Conservation (phyloP, 1,139 yeast species). For the Saccharomyces hybrid region DNA sequence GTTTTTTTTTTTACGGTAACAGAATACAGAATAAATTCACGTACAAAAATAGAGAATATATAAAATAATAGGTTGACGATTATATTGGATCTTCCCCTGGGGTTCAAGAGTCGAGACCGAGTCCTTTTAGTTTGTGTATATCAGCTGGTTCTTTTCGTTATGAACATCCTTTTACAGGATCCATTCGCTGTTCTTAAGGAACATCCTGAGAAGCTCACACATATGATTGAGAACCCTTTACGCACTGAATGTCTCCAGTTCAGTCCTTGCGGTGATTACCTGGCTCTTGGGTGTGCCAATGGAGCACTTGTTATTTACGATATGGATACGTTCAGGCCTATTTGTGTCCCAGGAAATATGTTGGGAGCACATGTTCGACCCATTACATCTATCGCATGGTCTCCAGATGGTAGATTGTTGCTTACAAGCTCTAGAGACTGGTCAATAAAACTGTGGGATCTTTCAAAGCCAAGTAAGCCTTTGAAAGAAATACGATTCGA, state of each 20-base stretch:
- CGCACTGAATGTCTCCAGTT: slow-evolving; percentile 71
- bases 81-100: not conserved
- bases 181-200: slow-evolving; percentile 92
- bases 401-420: slow-evolving; percentile 61
- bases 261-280: slow-evolving; percentile 73
- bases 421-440: slow-evolving; percentile 80
- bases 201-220: slow-evolving; percentile 75
- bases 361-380: slow-evolving; percentile 64
- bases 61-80: not conserved
- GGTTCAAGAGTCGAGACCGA: not conserved
- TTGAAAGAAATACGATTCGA: slow-evolving; percentile 59
- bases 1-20: not conserved
- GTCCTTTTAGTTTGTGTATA: not conserved
- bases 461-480: slow-evolving; percentile 50
- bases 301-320: slow-evolving; percentile 79
- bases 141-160: slow-evolving; percentile 7
- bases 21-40: not conserved
- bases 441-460: slow-evolving; percentile 78
- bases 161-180: slow-evolving; percentile 80
- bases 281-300: slow-evolving; percentile 77
- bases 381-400: slow-evolving; percentile 75
- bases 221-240: slow-evolving; percentile 50
- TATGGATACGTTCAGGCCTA: slow-evolving; percentile 46
- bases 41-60: not conserved
- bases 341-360: slow-evolving; percentile 35